Conservation (phyloP, 306 rosid genomes). For the Trifolium repens region DNA sequence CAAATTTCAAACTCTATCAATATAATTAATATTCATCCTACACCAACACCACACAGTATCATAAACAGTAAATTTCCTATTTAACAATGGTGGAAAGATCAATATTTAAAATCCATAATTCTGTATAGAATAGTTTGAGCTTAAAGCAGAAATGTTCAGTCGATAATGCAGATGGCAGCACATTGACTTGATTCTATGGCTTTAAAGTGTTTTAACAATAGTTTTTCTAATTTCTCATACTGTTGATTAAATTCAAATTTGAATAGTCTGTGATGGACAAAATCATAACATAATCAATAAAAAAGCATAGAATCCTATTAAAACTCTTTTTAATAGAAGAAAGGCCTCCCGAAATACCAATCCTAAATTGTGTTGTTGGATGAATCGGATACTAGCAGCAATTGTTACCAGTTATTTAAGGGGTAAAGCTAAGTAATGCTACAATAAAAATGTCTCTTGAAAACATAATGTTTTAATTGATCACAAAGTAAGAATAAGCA, state of each 20-base stretch:
- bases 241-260: conserved; percentile 28
- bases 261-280: conserved; percentile 3
- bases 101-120: conserved; percentile 6
- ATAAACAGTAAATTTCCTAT: conserved; percentile 6
- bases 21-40: background rate
- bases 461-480: conserved; percentile 6
- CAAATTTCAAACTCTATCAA: conserved; percentile 9
- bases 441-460: background rate
- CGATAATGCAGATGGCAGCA: background rate
- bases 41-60: background rate
- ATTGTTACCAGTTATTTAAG: background rate
- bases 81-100: background rate
- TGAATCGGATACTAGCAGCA: background rate
- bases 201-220: conserved; percentile 7
- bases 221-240: conserved; percentile 6
- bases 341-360: background rate
- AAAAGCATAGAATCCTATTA: background rate
- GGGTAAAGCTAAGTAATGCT: background rate
- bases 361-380: background rate
- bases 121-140: background rate
- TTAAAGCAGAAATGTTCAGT: background rate
- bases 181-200: conserved; percentile 3
- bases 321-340: conserved; percentile 2
- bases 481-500: conserved; percentile 5
- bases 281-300: background rate